Evolutionary conservation across 2,329 filamentous ascomycete genomes (phyloP).

Genomic region (Colletotrichum magnum): DNA sequence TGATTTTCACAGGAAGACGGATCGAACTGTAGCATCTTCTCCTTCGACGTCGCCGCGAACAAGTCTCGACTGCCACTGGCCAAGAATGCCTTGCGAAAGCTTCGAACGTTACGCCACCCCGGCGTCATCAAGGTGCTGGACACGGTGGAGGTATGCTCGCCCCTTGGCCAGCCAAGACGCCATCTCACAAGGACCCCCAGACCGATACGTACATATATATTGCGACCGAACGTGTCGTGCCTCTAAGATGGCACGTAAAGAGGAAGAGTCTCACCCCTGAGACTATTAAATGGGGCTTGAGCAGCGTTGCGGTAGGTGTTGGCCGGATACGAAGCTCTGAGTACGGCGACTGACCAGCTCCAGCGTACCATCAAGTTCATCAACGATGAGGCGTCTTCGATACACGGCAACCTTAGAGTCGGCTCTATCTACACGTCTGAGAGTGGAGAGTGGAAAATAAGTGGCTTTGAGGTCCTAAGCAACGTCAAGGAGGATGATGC

Average conservation of each 20-base stretch:
- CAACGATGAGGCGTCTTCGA: conserved; percentile 91
- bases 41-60: conserved; percentile 89
- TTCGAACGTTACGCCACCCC: conserved; percentile 92
- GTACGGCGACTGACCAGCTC: conserved; percentile 4
- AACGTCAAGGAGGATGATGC: conserved; percentile 97
- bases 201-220: conserved; percentile 97
- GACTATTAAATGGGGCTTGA: conserved; percentile 96
- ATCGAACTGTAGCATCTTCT: conserved; percentile 95
- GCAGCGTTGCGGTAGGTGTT: conserved; percentile 80
- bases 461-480: conserved; percentile 92
- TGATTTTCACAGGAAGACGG: conserved; percentile 81
- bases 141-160: conserved; percentile 81
- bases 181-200: conserved; percentile 56
- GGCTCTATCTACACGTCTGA: conserved; percentile 94
- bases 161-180: conserved; percentile 39
- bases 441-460: conserved; percentile 97
- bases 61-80: conserved; percentile 87
- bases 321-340: background rate
- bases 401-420: conserved; percentile 89
- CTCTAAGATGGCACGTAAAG: conserved; percentile 90
- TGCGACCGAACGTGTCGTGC: conserved; percentile 90
- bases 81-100: conserved; percentile 93
- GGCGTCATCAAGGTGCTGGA: conserved; percentile 95
- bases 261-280: conserved; percentile 90
- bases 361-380: conserved; percentile 95